Percentiles rank a stretch among this genome's conserved stretches.
Evolutionary conservation across 805 yeast genomes (phyloP).

Genomic region (Tetrapisispora namnaoensis): DNA sequence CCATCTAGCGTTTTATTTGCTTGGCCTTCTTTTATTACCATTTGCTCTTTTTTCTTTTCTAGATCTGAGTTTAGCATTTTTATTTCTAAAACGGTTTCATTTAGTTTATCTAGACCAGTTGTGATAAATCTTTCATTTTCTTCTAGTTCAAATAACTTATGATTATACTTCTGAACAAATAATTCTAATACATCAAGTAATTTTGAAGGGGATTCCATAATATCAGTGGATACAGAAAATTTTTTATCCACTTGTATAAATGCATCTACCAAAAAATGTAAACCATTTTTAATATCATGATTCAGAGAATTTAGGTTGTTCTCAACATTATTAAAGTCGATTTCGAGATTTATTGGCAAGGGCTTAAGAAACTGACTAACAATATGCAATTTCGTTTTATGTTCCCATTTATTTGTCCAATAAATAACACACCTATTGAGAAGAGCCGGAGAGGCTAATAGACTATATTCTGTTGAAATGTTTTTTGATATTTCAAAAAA

Average conservation of each 20-base stretch:
- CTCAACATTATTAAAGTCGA: conserved; percentile 10
- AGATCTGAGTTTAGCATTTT: conserved; percentile 46
- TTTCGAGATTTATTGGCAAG: conserved; percentile 44
- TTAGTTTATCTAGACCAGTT: conserved; percentile 62
- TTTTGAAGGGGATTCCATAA: conserved; percentile 39
- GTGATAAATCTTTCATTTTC: conserved; percentile 62
- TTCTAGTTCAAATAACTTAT: conserved; percentile 35
- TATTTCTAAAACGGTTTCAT: conserved; percentile 69
- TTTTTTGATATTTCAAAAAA: conserved; percentile 65
- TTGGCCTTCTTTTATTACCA: conserved; percentile 50
- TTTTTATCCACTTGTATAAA: conserved; percentile 4
- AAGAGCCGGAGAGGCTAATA: conserved; percentile 75
- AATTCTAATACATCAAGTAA: conserved; percentile 41
- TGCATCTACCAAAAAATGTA: conserved; percentile 8
- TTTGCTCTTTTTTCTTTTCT: conserved; percentile 39
- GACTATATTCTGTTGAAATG: conserved; percentile 31
- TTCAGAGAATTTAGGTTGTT: background rate
- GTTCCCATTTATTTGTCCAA: conserved; percentile 84
- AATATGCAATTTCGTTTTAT: conserved; percentile 39
- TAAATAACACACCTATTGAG: conserved; percentile 81
- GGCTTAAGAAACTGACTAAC: conserved; percentile 33
- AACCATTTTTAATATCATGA: conserved; percentile 22
- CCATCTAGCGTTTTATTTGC: conserved; percentile 62
- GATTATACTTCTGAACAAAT: conserved; percentile 23
- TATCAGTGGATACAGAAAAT: conserved; percentile 12